Conservation (phyloP, 1,284 basidiomycete species). For the Inonotus obliquus region DNA sequence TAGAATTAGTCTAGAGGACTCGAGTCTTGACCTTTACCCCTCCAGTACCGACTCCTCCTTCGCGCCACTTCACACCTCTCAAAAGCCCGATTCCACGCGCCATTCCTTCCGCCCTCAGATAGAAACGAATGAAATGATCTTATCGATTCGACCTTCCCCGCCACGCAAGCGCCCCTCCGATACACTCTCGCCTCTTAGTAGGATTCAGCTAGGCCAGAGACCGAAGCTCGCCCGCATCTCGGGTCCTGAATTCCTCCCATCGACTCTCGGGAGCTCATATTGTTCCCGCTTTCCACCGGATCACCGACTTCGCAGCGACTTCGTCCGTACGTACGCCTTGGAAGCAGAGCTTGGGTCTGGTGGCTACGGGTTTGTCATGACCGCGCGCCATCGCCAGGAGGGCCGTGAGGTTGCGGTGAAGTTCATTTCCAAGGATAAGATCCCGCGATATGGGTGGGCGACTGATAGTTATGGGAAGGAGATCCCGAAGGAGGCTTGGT, state of each 20-base stretch:
- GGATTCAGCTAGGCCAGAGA: neutral
- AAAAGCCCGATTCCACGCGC: neutral
- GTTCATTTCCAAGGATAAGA: conserved; percentile 85
- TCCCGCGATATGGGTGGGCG: conserved; percentile 78
- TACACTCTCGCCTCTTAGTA: neutral
- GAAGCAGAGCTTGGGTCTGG: conserved; percentile 83
- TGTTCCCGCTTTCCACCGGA: conserved; percentile 56
- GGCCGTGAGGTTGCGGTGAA: conserved; percentile 83
- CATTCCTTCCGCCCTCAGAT: neutral
- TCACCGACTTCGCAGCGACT: conserved; percentile 62
- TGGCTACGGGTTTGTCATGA: conserved; percentile 91
- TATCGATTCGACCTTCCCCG: neutral
- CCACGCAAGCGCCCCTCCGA: conserved; percentile 9
- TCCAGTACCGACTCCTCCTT: neutral
- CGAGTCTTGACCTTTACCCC: conserved; percentile 13
- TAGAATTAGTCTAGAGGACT: conserved; percentile 4
- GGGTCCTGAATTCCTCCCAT: conserved; percentile 13
- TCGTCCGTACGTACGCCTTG: conserved; percentile 64
- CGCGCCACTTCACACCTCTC: neutral
- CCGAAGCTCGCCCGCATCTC: conserved; percentile 9
- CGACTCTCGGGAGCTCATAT: conserved; percentile 34
- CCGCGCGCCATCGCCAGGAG: conserved; percentile 53
- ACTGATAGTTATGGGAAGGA: conserved; percentile 54
- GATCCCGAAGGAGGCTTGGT: conserved; percentile 78
- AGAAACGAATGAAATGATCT: neutral